Base-by-base conservation (phyloP, 83 land plant species). In the Larix sibirica region DNA sequence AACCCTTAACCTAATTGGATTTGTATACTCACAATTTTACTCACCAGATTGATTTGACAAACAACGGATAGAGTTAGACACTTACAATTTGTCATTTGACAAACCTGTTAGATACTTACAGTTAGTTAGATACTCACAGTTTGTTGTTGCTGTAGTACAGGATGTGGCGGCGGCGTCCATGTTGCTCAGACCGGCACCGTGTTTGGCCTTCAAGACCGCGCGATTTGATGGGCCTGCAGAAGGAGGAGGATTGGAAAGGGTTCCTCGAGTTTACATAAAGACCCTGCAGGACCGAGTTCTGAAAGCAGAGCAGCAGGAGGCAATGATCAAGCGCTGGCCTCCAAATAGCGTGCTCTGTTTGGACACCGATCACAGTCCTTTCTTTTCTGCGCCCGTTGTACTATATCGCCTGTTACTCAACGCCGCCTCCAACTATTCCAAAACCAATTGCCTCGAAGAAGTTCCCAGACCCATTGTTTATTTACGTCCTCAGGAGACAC, bases 361-460 rank as follows among this genome's bases (percentile, higher is more conserved):
- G 79, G 82, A 92, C 9, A 83, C 86, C 23, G 94, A 92, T 50
- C 94, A 92, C 68, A 88, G 90, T 82, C 90, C 92, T 9, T 92
- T 92, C 47, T 92, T 90, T 82, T 90, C 94, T 18, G 83, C 87
- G 24, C 90, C 92, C 20, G 74, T 33, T 26, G 56, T 83, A 36
- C 84, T 92, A 40, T 65, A 80, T 54, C 80, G 82, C 73, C 40
- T 88, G 63, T 82, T 90, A 20, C 26, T 90, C 40, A 77, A 87
- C 36, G 84, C 84, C 20, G 10, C 56, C 13, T 50, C 56, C 56
- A 50, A 50, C 56, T 12, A 50, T 9, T 50, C 56, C 12, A 10
- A 10, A 50, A 50, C 56, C 13, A 50, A 50, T 50, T 50, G 9
- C 12, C 56, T 50, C 56, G 56, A 50, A 50, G 13, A 2, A 0